Base-by-base conservation (phyloP, 2,329 filamentous ascomycete species). In the Colletotrichum tabaci region DNA sequence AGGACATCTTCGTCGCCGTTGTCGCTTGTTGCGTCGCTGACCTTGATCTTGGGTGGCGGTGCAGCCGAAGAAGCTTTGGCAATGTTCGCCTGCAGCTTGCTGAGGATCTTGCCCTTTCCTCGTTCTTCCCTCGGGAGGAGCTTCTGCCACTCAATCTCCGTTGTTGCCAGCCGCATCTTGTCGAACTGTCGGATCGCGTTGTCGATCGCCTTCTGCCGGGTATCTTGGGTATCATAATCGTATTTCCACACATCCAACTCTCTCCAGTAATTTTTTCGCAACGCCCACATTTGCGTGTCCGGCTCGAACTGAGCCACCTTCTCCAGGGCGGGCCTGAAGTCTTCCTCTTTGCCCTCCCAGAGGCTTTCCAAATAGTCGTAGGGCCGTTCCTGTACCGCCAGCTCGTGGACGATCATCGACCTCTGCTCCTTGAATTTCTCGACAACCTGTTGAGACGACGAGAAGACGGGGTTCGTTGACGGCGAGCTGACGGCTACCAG, bases 201-300 rank as follows among this genome's bases (percentile, higher is more conserved):
- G 80, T 93, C 84, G 77, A 92, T 87, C 73, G 88, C 86, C 75
- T 86, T 81, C 77, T 94, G 84, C 40, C 90, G 87, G 72, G 90
- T 86, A 42, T 87, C 85, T 21, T 85, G 80, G 47, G 79, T 83
- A 55, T 83, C 82, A 76, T 92, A 92, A 38, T 87, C 82, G 77
- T 90, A 91, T 68, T 85, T 87, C 86, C 88, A 92, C 26, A 91
- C 88, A 74, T 92, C 89, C 16, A 92, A 84, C 74, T 92, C 90
- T 79, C 87, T 91, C 86, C 87, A 92, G 73, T 85, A 88, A 30
- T 84, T 81, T 80, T 88, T 89, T 72, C 87, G 86, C 75, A 92
- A 80, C 44, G 82, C 80, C 85, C 87, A 92, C 74, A 85, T 89
- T 72, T 87, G 84, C 5, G 81, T 81, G 2, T 82, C 79, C 5